Evolutionary conservation across 805 yeast genomes (phyloP).

Genomic region (Blastobotrys parvus): DNA sequence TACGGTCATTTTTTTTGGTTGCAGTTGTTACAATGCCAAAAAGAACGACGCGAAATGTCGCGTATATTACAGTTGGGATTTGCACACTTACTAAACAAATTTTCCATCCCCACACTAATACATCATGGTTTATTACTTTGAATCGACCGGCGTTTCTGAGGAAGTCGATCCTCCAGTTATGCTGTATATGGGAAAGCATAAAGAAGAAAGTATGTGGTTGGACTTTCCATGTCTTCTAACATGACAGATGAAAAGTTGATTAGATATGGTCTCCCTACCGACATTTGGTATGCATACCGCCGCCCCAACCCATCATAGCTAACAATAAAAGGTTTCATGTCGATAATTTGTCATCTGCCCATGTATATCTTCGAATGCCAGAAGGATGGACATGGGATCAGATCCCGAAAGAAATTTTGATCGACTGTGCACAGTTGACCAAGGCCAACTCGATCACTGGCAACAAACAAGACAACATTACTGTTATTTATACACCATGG

Average conservation of each 20-base stretch:
- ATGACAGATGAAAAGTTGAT: slow-evolving; percentile 42
- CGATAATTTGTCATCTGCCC: slow-evolving; percentile 69
- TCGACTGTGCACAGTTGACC: slow-evolving; percentile 62
- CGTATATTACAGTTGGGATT: too few species aligned
- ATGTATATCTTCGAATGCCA: slow-evolving; percentile 55
- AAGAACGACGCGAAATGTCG: too few species aligned
- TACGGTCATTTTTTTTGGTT: too few species aligned
- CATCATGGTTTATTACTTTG: slow-evolving; percentile 39
- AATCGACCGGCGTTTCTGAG: slow-evolving; percentile 30
- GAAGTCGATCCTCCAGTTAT: slow-evolving; percentile 28
- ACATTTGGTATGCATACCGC: slow-evolving; percentile 63
- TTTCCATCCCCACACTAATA: neutral
- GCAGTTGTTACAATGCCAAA: too few species aligned
- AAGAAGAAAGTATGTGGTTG: slow-evolving; percentile 45
- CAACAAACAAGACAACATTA: slow-evolving; percentile 57
- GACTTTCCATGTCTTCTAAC: slow-evolving; percentile 6
- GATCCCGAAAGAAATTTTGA: slow-evolving; percentile 45
- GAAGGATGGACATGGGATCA: slow-evolving; percentile 38
- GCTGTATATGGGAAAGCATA: slow-evolving; percentile 67
- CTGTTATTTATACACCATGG: slow-evolving; percentile 69
- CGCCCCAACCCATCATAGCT: too few species aligned
- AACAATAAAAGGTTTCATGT: slow-evolving; percentile 47
- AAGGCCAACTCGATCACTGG: slow-evolving; percentile 73
- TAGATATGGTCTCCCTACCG: slow-evolving; percentile 54
- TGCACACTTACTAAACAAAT: too few species aligned